phyloP scores from a whole-genome alignment of 192 early-diverging fungal genomes.

The Lobosporangium transversale region DNA sequence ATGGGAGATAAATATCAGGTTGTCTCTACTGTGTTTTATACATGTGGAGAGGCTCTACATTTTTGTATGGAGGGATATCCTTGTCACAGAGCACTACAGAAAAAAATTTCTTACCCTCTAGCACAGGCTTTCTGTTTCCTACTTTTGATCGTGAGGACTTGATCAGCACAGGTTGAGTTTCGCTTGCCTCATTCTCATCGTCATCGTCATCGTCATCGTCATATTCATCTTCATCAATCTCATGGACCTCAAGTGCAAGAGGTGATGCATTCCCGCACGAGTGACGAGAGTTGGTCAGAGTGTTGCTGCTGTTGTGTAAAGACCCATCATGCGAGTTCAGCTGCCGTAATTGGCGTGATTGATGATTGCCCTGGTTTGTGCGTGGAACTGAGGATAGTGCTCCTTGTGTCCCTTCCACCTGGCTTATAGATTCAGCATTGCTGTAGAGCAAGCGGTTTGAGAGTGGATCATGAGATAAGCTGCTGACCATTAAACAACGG shows the following conservation, averaged over 20 bases:
- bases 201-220: conserved; percentile 24
- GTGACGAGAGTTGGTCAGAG: not conserved
- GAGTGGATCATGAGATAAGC: conserved; percentile 40
- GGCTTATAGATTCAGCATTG: conserved; percentile 39
- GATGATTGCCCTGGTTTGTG: conserved; percentile 13
- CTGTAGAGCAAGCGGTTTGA: conserved; percentile 16
- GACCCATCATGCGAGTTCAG: too few species aligned
- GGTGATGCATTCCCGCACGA: not conserved
- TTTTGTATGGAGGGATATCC: too few species aligned
- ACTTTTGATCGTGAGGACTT: not conserved
- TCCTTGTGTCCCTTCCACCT: conserved; percentile 10
- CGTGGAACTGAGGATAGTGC: not conserved
- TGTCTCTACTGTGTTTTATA: too few species aligned
- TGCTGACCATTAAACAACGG: conserved; percentile 48
- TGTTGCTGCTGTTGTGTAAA: not conserved
- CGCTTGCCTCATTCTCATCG: conserved; percentile 12
- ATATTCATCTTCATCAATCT: not conserved
- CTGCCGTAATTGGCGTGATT: not conserved
- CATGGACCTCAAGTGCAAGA: not conserved
- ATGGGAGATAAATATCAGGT: too few species aligned
- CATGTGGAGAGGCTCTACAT: too few species aligned
- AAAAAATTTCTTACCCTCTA: conserved; percentile 6
- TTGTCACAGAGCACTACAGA: too few species aligned
- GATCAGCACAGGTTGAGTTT: conserved; percentile 17
- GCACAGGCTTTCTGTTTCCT: not conserved